Evolutionary conservation across 805 yeast genomes (phyloP).

Genomic region (Wickerhamiella spandovensis): DNA sequence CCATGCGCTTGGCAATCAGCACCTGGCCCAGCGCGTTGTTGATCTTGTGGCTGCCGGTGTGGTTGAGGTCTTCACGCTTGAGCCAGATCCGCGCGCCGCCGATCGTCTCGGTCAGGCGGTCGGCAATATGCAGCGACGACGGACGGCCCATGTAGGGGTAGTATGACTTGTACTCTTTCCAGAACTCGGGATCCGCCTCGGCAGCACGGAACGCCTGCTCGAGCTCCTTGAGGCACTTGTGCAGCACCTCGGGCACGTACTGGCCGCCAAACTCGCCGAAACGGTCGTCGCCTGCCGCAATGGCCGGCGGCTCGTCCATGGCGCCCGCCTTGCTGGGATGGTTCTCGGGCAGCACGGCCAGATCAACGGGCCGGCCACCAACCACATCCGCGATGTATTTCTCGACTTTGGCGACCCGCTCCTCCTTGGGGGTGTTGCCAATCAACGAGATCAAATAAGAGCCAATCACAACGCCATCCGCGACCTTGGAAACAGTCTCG

Average conservation of each 20-base stretch:
- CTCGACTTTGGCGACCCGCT: constrained; percentile 50
- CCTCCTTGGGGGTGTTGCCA: constrained; percentile 39
- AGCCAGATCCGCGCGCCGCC: constrained; percentile 97
- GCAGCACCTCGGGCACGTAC: constrained; percentile 93
- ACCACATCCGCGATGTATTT: constrained; percentile 57
- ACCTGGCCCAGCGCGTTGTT: constrained; percentile 36
- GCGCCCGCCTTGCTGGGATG: constrained; percentile 5
- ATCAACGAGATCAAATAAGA: constrained; percentile 64
- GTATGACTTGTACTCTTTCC: constrained; percentile 79
- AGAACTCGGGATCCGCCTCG: constrained; percentile 76
- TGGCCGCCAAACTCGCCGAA: constrained; percentile 98
- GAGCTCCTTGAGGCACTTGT: constrained; percentile 78
- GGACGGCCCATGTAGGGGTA: constrained; percentile 96
- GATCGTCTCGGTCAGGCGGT: constrained; percentile 71
- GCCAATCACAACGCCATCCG: constrained; percentile 97
- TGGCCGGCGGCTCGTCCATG: constrained; percentile 6
- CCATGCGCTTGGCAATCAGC: constrained; percentile 31
- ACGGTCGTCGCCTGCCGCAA: constrained; percentile 31
- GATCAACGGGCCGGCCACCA: constrained; percentile 31
- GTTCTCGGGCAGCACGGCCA: constrained; percentile 7
- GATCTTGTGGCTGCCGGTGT: constrained; percentile 36
- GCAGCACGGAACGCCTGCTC: constrained; percentile 82
- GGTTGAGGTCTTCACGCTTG: constrained; percentile 77
- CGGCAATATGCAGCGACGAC: constrained; percentile 81
- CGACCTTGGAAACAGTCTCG: constrained; percentile 55